A percentile compares a stretch with the other conserved stretches of the same genome.
Evolutionary conservation across 331 rosid genomes (phyloP).

Genomic region (Malus hybrid): DNA sequence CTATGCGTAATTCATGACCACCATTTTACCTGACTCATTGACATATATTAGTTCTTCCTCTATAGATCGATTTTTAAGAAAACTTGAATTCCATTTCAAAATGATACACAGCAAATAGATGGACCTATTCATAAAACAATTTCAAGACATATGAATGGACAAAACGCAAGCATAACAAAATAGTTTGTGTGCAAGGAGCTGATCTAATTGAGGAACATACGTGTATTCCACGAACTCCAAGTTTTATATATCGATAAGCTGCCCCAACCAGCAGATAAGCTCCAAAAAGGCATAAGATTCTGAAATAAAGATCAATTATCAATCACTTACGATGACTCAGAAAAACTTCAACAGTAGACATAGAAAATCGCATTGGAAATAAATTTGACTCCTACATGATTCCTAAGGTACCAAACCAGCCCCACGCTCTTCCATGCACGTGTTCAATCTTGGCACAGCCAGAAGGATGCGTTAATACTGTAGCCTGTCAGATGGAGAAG

Average conservation of each 20-base stretch:
- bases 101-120: not conserved
- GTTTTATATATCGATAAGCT: slow-evolving; percentile 53
- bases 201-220: slow-evolving; percentile 34
- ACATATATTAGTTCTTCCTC: not conserved
- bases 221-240: slow-evolving; percentile 61
- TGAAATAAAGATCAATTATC: slow-evolving; percentile 26
- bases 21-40: not conserved
- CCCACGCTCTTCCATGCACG: slow-evolving; percentile 58
- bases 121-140: not conserved
- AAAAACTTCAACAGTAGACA: not conserved
- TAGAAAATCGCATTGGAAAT: not conserved
- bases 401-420: slow-evolving; percentile 68
- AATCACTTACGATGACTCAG: slow-evolving; percentile 11
- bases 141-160: not conserved
- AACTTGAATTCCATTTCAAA: not conserved
- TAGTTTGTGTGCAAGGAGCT: slow-evolving; percentile 8
- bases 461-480: slow-evolving; percentile 77
- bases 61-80: not conserved
- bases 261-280: slow-evolving; percentile 64
- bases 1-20: not conserved
- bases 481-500: slow-evolving; percentile 46
- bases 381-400: slow-evolving; percentile 38
- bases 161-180: not conserved
- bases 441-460: slow-evolving; percentile 63
- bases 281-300: slow-evolving; percentile 68